phyloP scores from a whole-genome alignment of 495 filamentous ascomycete species.

The Penicillium maclennaniae region DNA sequence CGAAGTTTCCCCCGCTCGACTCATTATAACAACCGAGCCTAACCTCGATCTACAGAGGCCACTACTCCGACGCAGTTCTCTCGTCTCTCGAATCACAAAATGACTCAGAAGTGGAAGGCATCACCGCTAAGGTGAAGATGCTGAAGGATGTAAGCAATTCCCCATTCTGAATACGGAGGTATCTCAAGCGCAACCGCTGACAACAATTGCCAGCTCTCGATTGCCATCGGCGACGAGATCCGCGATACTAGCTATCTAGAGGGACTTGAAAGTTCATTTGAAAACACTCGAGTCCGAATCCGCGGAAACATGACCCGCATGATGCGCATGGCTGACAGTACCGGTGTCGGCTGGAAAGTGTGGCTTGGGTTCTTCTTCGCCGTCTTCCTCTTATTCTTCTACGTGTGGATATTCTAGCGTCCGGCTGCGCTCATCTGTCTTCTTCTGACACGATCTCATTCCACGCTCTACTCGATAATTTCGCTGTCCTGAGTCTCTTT shows the following conservation, averaged over 20 bases:
- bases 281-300: conserved; percentile 72
- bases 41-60: conserved; percentile 55
- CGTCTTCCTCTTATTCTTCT: conserved; percentile 77
- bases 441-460: neutral
- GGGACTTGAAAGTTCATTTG: conserved; percentile 81
- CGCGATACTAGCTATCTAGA: conserved; percentile 77
- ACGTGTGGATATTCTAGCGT: conserved; percentile 73
- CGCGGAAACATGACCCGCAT: conserved; percentile 94
- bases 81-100: conserved; percentile 95
- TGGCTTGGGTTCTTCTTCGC: conserved; percentile 85
- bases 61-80: conserved; percentile 90
- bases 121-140: conserved; percentile 84
- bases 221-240: conserved; percentile 93
- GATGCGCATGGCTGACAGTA: conserved; percentile 90
- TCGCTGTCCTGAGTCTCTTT: neutral
- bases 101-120: conserved; percentile 83
- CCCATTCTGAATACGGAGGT: neutral
- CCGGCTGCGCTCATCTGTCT: neutral
- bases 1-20: neutral
- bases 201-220: conserved; percentile 61
- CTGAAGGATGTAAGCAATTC: conserved; percentile 75
- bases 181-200: conserved; percentile 2
- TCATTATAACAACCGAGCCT: neutral
- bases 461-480: conserved; percentile 1
- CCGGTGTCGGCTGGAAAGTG: conserved; percentile 89